Evolutionary conservation across 106 monocot species (phyloP), one percentile per base, ranked within the genome.

Genomic region (Platanthera zijinensis): DNA sequence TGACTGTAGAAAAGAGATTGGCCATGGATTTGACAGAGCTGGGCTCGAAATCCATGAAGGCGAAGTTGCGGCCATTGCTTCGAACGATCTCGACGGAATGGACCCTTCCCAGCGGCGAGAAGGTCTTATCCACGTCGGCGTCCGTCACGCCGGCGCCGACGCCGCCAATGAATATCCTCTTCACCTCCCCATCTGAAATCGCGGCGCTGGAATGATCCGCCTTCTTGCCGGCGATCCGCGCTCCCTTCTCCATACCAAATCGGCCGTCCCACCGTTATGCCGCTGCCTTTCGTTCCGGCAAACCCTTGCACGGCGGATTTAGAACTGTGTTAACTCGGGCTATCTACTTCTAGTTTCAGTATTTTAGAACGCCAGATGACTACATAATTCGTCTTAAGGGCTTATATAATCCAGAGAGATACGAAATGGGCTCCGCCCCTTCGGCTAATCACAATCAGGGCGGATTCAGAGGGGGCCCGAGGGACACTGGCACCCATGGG

Each of bases 41-140:
- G 53, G 94, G 94, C 46, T 86, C 64, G 77, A 97, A 94, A 72
- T 97, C 87, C 84, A 97, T 88, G 89, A 78, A 97, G 69, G 89
- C 94, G 48, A 97, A 86, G 84, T 73, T 78, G 25, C 94, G 89
- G 73, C 84, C 87, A 10, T 90, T 83, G 57, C 80, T 75, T 50
- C 89, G 97, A 47, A 94, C 80, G 54, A 97, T 52, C 74, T 94
- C 91, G 46, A 94, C 85, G 51, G 77, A 46, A 69, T 25, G 51
- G 22, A 94, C 86, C 19, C 67, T 57, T 12, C 94, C 97, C 15
- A 94, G 82, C 3, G 91, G 70, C 13, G 80, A 73, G 86, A 97
- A 97, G 10, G 85, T 85, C 56, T 86, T 84, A 76, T 88, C 84
- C 72, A 97, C 14, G 63, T 97, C 97, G 32, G 50, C 78, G 10